Conservation (phyloP, 768 basidiomycete genomes). For the Gyrodon lividus region DNA sequence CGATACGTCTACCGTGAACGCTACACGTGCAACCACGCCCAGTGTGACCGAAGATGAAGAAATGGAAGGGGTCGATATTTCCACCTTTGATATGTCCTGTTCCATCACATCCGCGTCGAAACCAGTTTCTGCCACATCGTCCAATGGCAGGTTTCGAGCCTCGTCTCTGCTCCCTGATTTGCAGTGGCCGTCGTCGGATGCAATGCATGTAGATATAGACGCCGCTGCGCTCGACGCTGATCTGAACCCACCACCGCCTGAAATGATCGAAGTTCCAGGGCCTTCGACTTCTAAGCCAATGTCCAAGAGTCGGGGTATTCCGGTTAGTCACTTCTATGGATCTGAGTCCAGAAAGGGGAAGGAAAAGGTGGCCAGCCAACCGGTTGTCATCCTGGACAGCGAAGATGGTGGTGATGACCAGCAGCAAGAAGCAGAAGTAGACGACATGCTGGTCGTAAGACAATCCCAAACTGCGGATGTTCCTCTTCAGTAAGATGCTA, state of each 20-base stretch:
- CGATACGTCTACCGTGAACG: conserved; percentile 14
- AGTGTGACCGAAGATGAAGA: conserved; percentile 15
- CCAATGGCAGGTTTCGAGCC: conserved; percentile 10
- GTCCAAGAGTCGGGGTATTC: too few relatives aligned
- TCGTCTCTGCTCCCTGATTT: conserved; percentile 14
- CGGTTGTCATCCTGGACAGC: conserved; percentile 14
- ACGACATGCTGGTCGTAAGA: conserved; percentile 27
- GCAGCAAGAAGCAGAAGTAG: conserved; percentile 32
- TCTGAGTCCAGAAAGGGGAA: not conserved
- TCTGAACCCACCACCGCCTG: not conserved
- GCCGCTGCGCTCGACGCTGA: not conserved
- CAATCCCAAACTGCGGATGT: conserved; percentile 15
- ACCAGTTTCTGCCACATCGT: conserved; percentile 6
- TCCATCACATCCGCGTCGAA: conserved; percentile 11
- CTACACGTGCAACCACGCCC: conserved; percentile 23
- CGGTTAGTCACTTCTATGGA: conserved; percentile 25
- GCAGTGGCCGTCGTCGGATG: conserved; percentile 18
- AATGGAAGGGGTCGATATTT: conserved; percentile 8
- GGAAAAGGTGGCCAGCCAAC: not conserved
- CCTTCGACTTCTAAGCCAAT: conserved; percentile 7
- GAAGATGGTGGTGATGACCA: conserved; percentile 30
- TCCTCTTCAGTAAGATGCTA: conserved; percentile 21
- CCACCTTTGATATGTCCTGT: conserved; percentile 15
- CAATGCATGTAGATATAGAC: conserved; percentile 28
- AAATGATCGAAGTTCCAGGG: not conserved